Conservation (phyloP, 2,329 filamentous ascomycete species). For the Annulohypoxylon truncatum region DNA sequence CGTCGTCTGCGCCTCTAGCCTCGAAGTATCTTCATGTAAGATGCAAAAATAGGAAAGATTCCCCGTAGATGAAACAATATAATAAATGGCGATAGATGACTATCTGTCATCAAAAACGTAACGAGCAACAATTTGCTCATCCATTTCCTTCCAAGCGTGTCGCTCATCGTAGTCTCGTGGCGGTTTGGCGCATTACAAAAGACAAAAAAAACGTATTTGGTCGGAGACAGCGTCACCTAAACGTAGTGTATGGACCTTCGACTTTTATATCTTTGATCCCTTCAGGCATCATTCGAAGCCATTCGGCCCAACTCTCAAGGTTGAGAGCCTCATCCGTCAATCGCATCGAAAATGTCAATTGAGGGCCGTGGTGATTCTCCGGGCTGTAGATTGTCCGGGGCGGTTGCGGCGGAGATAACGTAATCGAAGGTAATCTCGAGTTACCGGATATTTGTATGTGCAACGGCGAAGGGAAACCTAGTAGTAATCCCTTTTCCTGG, state of each 20-base stretch:
- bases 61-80: conserved; percentile 30
- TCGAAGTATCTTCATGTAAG: conserved; percentile 25
- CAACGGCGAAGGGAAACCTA: conserved; percentile 65
- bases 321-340: conserved; percentile 64
- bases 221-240: conserved; percentile 51
- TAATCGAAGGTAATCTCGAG: conserved; percentile 66
- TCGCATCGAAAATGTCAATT: conserved; percentile 63
- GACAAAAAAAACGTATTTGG: conserved; percentile 32
- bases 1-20: conserved; percentile 28
- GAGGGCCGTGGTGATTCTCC: conserved; percentile 51
- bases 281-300: conserved; percentile 69
- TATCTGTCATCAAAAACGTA: conserved; percentile 27
- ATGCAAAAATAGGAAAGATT: conserved; percentile 25
- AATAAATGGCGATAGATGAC: conserved; percentile 26
- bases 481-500: conserved; percentile 59
- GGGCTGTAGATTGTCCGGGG: conserved; percentile 57
- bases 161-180: conserved; percentile 39
- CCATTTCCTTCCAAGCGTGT: conserved; percentile 32
- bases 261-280: conserved; percentile 67
- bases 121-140: conserved; percentile 30
- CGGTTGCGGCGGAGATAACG: conserved; percentile 62
- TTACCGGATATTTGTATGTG: conserved; percentile 68
- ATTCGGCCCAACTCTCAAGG: conserved; percentile 67
- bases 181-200: conserved; percentile 29
- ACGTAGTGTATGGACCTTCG: conserved; percentile 62